A percentile compares a stretch with the other conserved stretches of the same genome.
These are phyloP conservation scores for Gynandropsis gynandra DNA, from an alignment of 345 rosid genomes.

Conservation along the genomic window DNA sequence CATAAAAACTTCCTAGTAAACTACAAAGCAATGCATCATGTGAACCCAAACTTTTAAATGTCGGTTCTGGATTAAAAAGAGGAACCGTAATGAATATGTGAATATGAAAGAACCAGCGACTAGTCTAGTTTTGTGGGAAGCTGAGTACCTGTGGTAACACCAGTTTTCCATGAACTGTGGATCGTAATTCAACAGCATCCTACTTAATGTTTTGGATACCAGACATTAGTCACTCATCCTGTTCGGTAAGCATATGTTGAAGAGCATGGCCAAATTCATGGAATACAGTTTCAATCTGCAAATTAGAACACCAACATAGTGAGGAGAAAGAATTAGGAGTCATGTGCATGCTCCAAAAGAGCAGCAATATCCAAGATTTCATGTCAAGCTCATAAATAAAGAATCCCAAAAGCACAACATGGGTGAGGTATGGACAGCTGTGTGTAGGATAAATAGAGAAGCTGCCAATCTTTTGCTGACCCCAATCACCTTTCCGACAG, in stretches of 20 bases:
- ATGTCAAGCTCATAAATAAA: constrained; percentile 8
- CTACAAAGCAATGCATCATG: constrained; percentile 1
- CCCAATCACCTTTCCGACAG: neutral
- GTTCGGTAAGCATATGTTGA: constrained; percentile 95
- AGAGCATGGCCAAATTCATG: constrained; percentile 99
- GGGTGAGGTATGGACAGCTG: constrained; percentile 14
- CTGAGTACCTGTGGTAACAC: constrained; percentile 86
- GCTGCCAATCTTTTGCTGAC: constrained; percentile 12
- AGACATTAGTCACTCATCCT: constrained; percentile 90
- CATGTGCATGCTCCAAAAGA: constrained; percentile 7
- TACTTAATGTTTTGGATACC: constrained; percentile 86
- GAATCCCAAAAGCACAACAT: neutral
- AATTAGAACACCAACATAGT: constrained; percentile 5
- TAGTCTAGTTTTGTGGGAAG: neutral
- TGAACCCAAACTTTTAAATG: neutral
- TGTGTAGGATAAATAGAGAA: neutral
- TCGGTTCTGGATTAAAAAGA: neutral
- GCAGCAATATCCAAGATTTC: constrained; percentile 7
- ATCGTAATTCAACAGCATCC: constrained; percentile 98
- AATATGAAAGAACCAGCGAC: no score
- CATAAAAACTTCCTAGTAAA: constrained; percentile 3
- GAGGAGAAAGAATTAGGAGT: constrained; percentile 4
- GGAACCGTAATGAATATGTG: neutral
- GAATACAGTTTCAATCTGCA: constrained; percentile 91
- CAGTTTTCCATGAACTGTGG: constrained; percentile 99